These are phyloP conservation scores for Crithidia acanthocephali DNA, from an alignment of 208 protist genomes.

Conservation along the genomic window DNA sequence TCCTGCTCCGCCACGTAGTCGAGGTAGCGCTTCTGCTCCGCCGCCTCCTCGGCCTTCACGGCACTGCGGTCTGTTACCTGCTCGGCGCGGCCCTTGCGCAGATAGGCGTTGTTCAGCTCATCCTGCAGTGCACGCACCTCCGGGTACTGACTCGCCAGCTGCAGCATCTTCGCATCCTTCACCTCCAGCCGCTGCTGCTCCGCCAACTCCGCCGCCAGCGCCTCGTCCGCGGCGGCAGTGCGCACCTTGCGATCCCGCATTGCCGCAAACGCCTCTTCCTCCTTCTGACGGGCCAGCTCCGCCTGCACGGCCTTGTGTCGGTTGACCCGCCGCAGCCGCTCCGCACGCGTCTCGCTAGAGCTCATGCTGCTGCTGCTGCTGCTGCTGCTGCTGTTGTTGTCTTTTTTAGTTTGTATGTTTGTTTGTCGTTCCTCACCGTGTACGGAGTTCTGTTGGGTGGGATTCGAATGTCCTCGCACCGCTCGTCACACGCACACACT, in stretches of 20 bases:
- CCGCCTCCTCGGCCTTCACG: slow-evolving; percentile 41
- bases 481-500: no score
- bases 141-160: slow-evolving; percentile 76
- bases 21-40: slow-evolving; percentile 74
- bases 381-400: no score
- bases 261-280: slow-evolving; percentile 71
- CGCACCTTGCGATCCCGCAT: slow-evolving; percentile 51
- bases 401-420: no score
- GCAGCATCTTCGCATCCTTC: slow-evolving; percentile 89
- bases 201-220: slow-evolving; percentile 77
- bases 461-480: no score
- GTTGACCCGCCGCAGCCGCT: slow-evolving; percentile 86
- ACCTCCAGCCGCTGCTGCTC: slow-evolving; percentile 76
- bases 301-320: slow-evolving; percentile 88
- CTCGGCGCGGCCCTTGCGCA: slow-evolving; percentile 77
- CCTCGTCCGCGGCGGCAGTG: slow-evolving; percentile 66
- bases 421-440: no score
- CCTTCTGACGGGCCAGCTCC: slow-evolving; percentile 75
- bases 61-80: slow-evolving; percentile 65
- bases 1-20: slow-evolving; percentile 60
- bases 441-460: no score
- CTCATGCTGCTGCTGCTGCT: no score
- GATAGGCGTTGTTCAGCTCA: slow-evolving; percentile 75
- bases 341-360: slow-evolving; percentile 59
- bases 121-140: slow-evolving; percentile 82